Percentiles rank a stretch among this genome's conserved stretches.
These are phyloP conservation scores for Sarcomyxa edulis DNA, from an alignment of 768 basidiomycete genomes.

Conservation along the genomic window DNA sequence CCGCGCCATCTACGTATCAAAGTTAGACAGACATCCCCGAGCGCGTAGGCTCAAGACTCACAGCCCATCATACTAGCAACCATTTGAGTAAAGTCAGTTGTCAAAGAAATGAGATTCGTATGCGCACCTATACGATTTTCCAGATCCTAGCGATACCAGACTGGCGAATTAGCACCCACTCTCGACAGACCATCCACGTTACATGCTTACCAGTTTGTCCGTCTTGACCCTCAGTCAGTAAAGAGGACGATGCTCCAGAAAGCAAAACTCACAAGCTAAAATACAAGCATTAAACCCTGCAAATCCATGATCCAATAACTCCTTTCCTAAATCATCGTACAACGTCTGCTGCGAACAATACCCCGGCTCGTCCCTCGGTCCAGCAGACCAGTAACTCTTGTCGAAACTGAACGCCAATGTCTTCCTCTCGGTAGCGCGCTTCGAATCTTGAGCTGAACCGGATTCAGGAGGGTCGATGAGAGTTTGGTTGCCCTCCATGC, in stretches of 20 bases:
- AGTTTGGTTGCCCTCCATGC: conserved; percentile 93
- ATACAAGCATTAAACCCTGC: conserved; percentile 98
- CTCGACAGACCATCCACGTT: conserved; percentile 1
- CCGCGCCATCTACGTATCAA: conserved; percentile 64
- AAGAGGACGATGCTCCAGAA: not conserved
- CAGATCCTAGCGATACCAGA: conserved; percentile 54
- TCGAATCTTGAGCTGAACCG: conserved; percentile 61
- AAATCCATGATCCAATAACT: conserved; percentile 93
- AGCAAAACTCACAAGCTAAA: conserved; percentile 80
- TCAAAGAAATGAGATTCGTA: conserved; percentile 20
- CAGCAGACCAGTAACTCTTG: conserved; percentile 97
- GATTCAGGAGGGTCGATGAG: conserved; percentile 85
- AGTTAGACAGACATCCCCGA: conserved; percentile 3
- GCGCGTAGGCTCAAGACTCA: conserved; percentile 35
- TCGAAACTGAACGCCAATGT: conserved; percentile 91
- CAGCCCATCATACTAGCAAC: conserved; percentile 87
- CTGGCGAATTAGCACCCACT: conserved; percentile 5
- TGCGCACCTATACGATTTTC: conserved; percentile 92
- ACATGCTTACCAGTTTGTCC: conserved; percentile 87
- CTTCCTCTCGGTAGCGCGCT: conserved; percentile 87
- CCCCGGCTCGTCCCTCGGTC: conserved; percentile 78
- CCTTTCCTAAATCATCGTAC: conserved; percentile 91
- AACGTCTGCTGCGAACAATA: conserved; percentile 95
- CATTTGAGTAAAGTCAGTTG: not conserved
- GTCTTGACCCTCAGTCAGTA: conserved; percentile 26